phyloP scores from a whole-genome alignment of 257 asterid genomes.

The Penstemon eatonii region DNA sequence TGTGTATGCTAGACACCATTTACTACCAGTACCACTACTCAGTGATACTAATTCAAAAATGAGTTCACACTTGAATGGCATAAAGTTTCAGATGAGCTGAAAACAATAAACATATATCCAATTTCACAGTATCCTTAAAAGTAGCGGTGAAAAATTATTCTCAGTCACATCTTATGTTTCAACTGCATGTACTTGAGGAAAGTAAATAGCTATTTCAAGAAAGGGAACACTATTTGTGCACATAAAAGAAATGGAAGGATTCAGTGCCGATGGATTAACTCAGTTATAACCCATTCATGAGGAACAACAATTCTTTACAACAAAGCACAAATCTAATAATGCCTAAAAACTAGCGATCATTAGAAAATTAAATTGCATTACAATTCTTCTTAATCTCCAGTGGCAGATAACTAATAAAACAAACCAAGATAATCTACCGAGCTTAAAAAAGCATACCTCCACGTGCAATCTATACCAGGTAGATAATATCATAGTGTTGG shows the following conservation, averaged over 20 bases:
- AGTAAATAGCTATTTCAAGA: neutral
- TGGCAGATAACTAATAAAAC: neutral
- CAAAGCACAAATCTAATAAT: neutral
- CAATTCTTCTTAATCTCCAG: neutral
- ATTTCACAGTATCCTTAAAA: conserved; percentile 16
- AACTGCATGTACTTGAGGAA: conserved; percentile 1
- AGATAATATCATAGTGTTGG: neutral
- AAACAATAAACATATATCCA: neutral
- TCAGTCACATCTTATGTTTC: neutral
- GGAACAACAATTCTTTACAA: neutral
- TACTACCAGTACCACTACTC: conserved; percentile 17
- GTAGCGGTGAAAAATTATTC: neutral
- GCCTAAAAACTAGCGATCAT: neutral
- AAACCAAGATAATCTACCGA: neutral
- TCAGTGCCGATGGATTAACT: neutral
- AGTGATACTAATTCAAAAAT: conserved; percentile 2
- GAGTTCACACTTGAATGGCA: neutral
- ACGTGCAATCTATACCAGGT: neutral
- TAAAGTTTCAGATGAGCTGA: neutral
- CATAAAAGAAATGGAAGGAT: conserved; percentile 9
- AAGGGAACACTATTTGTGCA: neutral
- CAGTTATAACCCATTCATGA: conserved; percentile 1
- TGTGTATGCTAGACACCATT: conserved; percentile 7
- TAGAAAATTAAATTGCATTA: neutral
- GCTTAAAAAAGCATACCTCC: neutral